Evolutionary conservation across 2,329 filamentous ascomycete genomes (phyloP), one percentile per base, ranked within the genome.

Genomic region (Colletotrichum sp.): DNA sequence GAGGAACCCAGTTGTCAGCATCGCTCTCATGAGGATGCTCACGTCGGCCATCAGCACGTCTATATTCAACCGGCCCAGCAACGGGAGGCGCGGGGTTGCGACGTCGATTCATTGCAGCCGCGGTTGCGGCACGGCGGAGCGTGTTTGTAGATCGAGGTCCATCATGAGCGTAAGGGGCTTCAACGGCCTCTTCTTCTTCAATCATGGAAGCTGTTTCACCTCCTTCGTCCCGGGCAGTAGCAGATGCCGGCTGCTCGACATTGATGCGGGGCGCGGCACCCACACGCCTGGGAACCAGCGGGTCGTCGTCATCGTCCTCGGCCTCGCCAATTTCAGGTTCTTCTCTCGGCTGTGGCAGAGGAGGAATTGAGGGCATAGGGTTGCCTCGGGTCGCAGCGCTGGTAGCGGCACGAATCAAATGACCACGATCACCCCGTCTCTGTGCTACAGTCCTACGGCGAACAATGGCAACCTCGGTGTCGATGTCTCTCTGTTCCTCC

Each of bases 1-100:
- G 95, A 7, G 95, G 94, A 6, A 96, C 94, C 95, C 95, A 97
- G 79, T 96, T 95, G 80, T 97, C 95, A 6, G 95, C 94, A 82
- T 97, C 95, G 77, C 94, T 96, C 83, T 97, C 95, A 82, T 97
- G 94, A 6, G 95, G 95, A 79, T 95, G 89, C 80, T 96, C 93
- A 56, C 91, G 88, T 56, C 93, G 89, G 8, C 93, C 92, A 83
- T 95, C 93, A 16, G 93, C 93, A 61, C 93, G 90, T 60, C 92
- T 90, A 81, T 94, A 94, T 78, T 93, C 86, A 61, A 92, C 88
- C 52, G 85, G 88, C 2, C 91, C 86, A 79, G 87, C 85, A 78
- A 89, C 86, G 69, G 89, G 84, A 55, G 91, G 86, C 65, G 89
- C 86, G 78, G 91, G 92, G 78, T 95, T 89, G 64, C 94, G 89